Evolutionary conservation across 768 basidiomycete genomes (phyloP).

Genomic region (Suillus spraguei): DNA sequence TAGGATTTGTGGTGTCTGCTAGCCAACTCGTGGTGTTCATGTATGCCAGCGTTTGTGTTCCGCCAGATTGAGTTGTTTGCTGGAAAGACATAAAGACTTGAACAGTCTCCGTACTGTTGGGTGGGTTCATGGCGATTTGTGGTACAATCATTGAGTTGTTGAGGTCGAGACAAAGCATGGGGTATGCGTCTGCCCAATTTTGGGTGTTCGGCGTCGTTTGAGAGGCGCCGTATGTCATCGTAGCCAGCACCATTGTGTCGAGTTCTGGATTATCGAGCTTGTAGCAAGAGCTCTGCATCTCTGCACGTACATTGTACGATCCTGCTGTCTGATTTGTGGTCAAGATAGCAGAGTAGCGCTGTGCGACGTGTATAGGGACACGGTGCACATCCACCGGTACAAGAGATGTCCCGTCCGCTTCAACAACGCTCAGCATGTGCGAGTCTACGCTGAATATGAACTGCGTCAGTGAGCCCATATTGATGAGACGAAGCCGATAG

Average conservation of each 20-base stretch:
- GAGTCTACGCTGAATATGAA: conserved; percentile 47
- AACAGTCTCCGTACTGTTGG: conserved; percentile 27
- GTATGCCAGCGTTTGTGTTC: conserved; percentile 26
- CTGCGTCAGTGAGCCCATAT: conserved; percentile 49
- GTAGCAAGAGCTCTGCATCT: conserved; percentile 36
- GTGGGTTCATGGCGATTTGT: conserved; percentile 26
- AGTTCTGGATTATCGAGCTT: conserved; percentile 32
- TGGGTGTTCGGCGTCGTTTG: conserved; percentile 26
- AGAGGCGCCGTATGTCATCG: conserved; percentile 29
- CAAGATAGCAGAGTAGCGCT: conserved; percentile 53
- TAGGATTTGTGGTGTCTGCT: conserved; percentile 27
- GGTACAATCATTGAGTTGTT: conserved; percentile 34
- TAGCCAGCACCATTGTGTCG: conserved; percentile 32
- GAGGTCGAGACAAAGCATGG: conserved; percentile 26
- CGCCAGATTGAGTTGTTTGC: conserved; percentile 29
- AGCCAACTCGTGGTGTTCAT: conserved; percentile 33
- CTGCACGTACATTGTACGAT: conserved; percentile 40
- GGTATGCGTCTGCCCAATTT: conserved; percentile 31
- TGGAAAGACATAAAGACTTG: conserved; percentile 26
- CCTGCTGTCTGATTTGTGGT: conserved; percentile 40
- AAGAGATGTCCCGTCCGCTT: conserved; percentile 50
- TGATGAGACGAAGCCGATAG: conserved; percentile 51
- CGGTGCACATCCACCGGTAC: conserved; percentile 40
- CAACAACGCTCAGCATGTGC: conserved; percentile 49
- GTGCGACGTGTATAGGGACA: conserved; percentile 46